Evolutionary conservation across 495 filamentous ascomycete species (phyloP).

Genomic region (Hyaloscypha hepaticicola): DNA sequence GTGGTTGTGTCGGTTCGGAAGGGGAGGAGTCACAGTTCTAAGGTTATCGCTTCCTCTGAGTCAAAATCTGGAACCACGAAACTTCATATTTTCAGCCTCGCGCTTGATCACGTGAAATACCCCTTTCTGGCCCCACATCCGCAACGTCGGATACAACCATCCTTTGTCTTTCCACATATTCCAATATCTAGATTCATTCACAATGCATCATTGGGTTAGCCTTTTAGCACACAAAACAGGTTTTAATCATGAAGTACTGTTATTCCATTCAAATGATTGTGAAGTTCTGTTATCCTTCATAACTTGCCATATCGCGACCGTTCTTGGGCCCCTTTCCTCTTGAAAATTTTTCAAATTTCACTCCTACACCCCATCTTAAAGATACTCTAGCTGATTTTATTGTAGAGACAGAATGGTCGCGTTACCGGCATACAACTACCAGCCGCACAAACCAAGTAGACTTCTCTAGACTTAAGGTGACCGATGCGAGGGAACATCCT

Average conservation of each 20-base stretch:
- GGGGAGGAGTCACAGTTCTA: neutral
- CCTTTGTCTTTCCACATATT: neutral
- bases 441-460: neutral
- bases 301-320: neutral
- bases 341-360: neutral
- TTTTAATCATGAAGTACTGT: neutral
- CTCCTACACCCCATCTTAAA: neutral
- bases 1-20: neutral
- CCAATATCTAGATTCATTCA: neutral
- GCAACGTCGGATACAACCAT: neutral
- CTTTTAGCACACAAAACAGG: neutral
- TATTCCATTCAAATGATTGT: neutral
- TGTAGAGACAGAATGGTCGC: neutral
- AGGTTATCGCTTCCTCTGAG: neutral
- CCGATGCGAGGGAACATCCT: neutral
- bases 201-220: neutral
- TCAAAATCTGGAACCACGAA: neutral
- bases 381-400: neutral
- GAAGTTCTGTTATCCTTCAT: conserved; percentile 5
- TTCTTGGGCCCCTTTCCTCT: neutral
- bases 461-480: neutral
- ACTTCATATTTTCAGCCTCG: neutral
- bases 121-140: neutral
- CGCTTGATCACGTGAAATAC: neutral
- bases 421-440: neutral